These are phyloP conservation scores for Ogataea ganodermae DNA, from an alignment of 805 yeast genomes.

Conservation along the genomic window DNA sequence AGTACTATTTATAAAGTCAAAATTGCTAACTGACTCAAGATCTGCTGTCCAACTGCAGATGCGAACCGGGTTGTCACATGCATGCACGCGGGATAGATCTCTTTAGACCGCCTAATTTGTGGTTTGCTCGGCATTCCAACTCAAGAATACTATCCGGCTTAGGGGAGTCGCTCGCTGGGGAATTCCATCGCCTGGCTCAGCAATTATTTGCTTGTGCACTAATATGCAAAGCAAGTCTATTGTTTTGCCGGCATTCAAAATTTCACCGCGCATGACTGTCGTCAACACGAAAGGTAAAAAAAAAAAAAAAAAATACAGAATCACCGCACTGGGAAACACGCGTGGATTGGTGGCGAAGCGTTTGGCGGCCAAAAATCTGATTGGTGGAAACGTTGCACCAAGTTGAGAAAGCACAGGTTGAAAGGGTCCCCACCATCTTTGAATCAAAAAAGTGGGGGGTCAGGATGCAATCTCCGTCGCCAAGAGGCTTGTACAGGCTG, in stretches of 20 bases:
- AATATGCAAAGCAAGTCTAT: not conserved
- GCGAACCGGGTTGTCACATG: not conserved
- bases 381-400: no score
- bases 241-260: not conserved
- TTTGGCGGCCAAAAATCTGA: no score
- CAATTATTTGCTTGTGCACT: not conserved
- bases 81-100: not conserved
- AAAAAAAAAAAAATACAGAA: not conserved
- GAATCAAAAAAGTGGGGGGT: no score
- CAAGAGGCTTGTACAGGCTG: no score
- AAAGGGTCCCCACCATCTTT: no score
- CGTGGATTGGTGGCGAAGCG: no score
- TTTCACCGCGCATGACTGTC: not conserved
- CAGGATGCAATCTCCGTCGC: no score
- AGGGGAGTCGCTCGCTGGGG: not conserved
- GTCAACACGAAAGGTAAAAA: not conserved
- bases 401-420: no score
- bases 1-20: not conserved
- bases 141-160: constrained; percentile 1
- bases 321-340: not conserved
- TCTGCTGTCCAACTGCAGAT: not conserved
- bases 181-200: not conserved
- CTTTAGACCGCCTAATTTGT: not conserved
- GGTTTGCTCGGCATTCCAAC: constrained; percentile 3
- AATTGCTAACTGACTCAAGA: not conserved